Conservation (phyloP, 139 green algal genomes). For the Chlorella sp. region DNA sequence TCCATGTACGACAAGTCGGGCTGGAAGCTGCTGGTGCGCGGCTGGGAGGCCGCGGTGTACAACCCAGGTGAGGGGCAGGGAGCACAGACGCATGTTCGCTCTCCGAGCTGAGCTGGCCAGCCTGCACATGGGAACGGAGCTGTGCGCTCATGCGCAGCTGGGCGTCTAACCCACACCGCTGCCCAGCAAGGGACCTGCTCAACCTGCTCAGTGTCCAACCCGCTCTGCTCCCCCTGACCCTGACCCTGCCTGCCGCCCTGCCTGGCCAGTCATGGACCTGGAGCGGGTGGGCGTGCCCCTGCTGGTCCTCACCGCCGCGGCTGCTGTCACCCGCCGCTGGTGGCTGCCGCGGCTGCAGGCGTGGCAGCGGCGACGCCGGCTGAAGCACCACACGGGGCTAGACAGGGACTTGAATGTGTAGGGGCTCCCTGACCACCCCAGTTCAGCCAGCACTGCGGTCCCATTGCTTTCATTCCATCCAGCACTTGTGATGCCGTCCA, state of each 20-base stretch:
- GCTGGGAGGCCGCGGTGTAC: conserved; percentile 67
- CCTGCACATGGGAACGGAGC: too few species aligned
- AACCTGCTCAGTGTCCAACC: neutral
- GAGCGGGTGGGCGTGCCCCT: conserved; percentile 46
- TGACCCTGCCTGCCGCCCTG: neutral
- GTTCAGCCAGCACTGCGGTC: too few species aligned
- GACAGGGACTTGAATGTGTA: conserved; percentile 44
- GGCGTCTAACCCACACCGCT: too few species aligned
- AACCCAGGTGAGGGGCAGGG: conserved; percentile 44
- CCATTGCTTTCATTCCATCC: too few species aligned
- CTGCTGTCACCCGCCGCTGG: conserved; percentile 15
- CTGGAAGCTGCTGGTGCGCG: conserved; percentile 59
- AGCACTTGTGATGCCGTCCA: too few species aligned
- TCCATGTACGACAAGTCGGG: conserved; percentile 71
- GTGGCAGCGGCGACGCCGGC: conserved; percentile 13
- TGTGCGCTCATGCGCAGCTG: too few species aligned
- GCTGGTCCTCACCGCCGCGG: neutral
- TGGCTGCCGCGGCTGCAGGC: neutral
- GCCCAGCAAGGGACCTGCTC: too few species aligned
- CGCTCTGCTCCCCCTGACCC: neutral
- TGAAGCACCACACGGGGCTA: conserved; percentile 17
- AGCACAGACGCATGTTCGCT: too few species aligned
- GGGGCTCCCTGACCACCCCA: too few species aligned
- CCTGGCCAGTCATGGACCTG: conserved; percentile 50
- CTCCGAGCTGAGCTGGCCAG: too few species aligned